Evolutionary conservation across 345 rosid genomes (phyloP).

Genomic region (Cardiospermum halicacabum): DNA sequence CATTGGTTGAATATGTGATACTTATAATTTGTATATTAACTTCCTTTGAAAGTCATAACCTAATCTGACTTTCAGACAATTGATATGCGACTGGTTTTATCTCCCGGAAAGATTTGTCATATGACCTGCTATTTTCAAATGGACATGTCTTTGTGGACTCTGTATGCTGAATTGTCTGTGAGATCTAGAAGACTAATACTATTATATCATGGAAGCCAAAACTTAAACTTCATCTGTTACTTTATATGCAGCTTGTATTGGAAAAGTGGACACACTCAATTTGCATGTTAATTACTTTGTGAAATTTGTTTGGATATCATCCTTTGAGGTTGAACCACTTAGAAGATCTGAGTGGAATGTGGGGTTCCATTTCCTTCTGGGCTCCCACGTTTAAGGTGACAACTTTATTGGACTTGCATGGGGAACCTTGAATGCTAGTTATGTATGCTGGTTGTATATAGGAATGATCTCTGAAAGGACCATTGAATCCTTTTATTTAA

Average conservation of each 20-base stretch:
- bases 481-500: background rate
- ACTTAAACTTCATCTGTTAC: background rate
- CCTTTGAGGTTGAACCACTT: background rate
- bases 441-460: background rate
- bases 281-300: background rate
- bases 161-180: background rate
- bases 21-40: too few relatives aligned
- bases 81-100: background rate
- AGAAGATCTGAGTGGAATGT: background rate
- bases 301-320: background rate
- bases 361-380: background rate
- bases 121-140: background rate
- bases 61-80: background rate
- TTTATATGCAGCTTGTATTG: background rate
- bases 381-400: background rate
- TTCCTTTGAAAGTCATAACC: too few relatives aligned
- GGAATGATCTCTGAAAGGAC: background rate
- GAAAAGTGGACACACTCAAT: background rate
- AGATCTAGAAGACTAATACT: background rate
- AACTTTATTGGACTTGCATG: slow-evolving; percentile 1
- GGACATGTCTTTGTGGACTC: background rate
- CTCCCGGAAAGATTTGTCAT: slow-evolving; percentile 2
- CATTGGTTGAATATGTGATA: slow-evolving; percentile 11
- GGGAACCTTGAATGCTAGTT: background rate
- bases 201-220: background rate